A percentile compares a stretch with the other conserved stretches of the same genome.
These are phyloP conservation scores for Pythium utonaiense DNA, from an alignment of 352 stramenopile species.

Conservation along the genomic window DNA sequence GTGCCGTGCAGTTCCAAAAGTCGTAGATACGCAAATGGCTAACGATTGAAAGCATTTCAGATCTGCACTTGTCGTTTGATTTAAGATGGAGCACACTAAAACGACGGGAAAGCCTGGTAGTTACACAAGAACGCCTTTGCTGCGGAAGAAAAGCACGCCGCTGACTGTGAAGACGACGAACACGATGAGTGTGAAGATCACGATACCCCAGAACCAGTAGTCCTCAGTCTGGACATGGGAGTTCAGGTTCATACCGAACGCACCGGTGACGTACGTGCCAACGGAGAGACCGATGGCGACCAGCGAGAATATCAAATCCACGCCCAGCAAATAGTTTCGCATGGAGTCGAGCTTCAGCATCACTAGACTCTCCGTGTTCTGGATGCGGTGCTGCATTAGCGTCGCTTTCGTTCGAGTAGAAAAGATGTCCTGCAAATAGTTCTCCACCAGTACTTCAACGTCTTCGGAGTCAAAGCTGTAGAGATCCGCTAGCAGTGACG, in stretches of 20 bases:
- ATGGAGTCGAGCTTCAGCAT: slow-evolving; percentile 77
- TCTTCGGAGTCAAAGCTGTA: slow-evolving; percentile 72
- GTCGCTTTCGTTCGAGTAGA: slow-evolving; percentile 65
- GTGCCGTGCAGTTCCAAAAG: slow-evolving; percentile 80
- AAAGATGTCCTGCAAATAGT: slow-evolving; percentile 78
- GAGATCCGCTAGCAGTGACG: slow-evolving; percentile 43
- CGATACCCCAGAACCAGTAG: slow-evolving; percentile 63
- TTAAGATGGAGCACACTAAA: too few species aligned
- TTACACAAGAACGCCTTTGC: slow-evolving; percentile 44
- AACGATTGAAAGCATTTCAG: neutral
- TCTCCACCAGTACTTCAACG: slow-evolving; percentile 69
- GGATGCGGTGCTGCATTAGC: slow-evolving; percentile 67
- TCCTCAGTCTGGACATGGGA: slow-evolving; percentile 39
- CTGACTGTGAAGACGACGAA: slow-evolving; percentile 34
- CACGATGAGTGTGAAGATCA: slow-evolving; percentile 40
- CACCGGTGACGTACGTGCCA: slow-evolving; percentile 55
- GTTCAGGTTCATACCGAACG: slow-evolving; percentile 74
- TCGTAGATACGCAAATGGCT: slow-evolving; percentile 26
- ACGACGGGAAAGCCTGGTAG: neutral
- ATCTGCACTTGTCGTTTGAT: neutral
- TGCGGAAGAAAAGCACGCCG: slow-evolving; percentile 56
- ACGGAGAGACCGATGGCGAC: slow-evolving; percentile 56
- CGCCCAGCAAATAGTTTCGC: slow-evolving; percentile 72
- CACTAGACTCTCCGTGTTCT: slow-evolving; percentile 73
- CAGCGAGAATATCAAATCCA: slow-evolving; percentile 70